Evolutionary conservation across 768 basidiomycete genomes (phyloP), one percentile per base, ranked within the genome.

Genomic region (Lentinula boryana): DNA sequence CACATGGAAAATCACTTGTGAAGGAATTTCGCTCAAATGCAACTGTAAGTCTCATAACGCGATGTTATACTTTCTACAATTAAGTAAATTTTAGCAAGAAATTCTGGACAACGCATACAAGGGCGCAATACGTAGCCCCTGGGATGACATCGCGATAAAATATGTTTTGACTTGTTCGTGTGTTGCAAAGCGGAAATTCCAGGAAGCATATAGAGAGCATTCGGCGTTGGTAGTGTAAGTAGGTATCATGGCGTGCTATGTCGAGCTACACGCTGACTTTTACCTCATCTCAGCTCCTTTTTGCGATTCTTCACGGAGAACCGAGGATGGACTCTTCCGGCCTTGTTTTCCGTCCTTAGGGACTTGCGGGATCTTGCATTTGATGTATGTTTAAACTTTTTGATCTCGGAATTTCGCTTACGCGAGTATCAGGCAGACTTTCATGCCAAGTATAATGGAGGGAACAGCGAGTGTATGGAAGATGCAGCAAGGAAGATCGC

Each of bases 61-160:
- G 3, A 16, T 35, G 15, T 9, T 48, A 5, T 21, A 33, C 43
- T 10, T 53, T 36, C 54, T 27, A 68, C 18, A 68, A 55, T 48
- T 49, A 58, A 48, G 32, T 35, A 8, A 57, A 62, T 62, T 36
- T 15, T 43, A 68, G 64, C 58, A 56, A 52, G 67, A 68, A 23
- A 72, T 72, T 15, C 68, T 83, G 57, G 72, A 71, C 43, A 67
- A 65, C 38, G 21, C 16, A 4, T 89, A 87, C 66, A 79, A 85
- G 66, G 88, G 84, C 9, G 80, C 80, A 58, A 82, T 93, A 68
- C 79, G 83, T 59, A 75, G 72, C 51, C 93, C 93, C 5, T 95
- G 92, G 91, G 91, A 92, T 63, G 92, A 93, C 56, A 88, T 95
- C 65, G 85, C 89, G 7, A 83, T 93, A 53, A 87, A 90, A 68